Percentiles rank a stretch among this genome's conserved stretches.
Conservation (phyloP, 176 grass and related monocot species). For the Lolium multiflorum region DNA sequence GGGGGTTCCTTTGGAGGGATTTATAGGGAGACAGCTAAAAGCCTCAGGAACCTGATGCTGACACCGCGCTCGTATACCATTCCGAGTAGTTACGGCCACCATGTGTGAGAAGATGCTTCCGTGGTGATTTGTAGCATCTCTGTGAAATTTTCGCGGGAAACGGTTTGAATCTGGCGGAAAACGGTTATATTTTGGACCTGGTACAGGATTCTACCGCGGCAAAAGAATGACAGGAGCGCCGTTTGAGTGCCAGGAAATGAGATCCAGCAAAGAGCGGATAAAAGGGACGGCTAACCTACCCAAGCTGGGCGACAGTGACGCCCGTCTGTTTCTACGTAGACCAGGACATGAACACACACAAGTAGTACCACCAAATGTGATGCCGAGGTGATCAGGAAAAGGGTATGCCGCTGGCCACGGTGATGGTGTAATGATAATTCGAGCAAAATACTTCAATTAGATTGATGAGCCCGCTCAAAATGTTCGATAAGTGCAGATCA, state of each 20-base stretch:
- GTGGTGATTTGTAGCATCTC: not conserved
- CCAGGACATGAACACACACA: not conserved
- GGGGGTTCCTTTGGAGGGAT: not conserved
- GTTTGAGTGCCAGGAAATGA: constrained; percentile 32
- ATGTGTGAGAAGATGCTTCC: not conserved
- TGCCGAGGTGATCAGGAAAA: not conserved
- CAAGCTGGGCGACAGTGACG: constrained; percentile 47
- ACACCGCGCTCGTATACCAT: not conserved
- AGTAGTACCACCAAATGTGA: not conserved
- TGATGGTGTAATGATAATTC: not conserved
- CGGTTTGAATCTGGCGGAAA: not conserved
- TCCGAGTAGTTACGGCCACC: not conserved
- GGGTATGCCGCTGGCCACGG: not conserved
- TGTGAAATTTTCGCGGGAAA: not conserved
- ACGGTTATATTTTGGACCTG: not conserved
- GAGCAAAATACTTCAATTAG: not conserved
- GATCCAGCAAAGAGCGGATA: constrained; percentile 48
- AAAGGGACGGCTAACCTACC: constrained; percentile 53
- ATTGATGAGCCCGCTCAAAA: too few species aligned
- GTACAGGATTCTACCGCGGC: constrained; percentile 32
- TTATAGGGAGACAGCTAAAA: not conserved
- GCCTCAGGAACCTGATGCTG: constrained; percentile 27
- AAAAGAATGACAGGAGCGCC: constrained; percentile 15
- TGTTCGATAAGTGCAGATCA: not conserved
- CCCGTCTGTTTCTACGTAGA: constrained; percentile 15